Base-by-base conservation (phyloP, 108 stramenopile genomes). In the Nitzschia palea region DNA sequence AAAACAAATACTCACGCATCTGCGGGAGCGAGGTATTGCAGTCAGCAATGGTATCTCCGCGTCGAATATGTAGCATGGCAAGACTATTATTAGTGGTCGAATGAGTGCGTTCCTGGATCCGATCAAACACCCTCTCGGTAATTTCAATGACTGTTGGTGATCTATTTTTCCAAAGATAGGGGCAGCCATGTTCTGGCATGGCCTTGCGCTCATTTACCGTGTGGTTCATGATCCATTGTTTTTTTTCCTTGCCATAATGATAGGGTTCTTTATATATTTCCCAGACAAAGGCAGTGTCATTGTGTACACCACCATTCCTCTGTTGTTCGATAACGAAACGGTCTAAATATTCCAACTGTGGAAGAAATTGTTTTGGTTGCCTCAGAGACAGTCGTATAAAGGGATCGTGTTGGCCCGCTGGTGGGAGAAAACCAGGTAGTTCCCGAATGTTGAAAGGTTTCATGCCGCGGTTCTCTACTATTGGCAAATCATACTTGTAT, bases 31-130 rank as follows among this genome's bases (percentile, higher is more conserved):
- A 47, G 9, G 62, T 63, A 31, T 63, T 28, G 44, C 62, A 63
- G 3, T 20, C 26, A 37, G 22, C 30, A 4, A 47, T 29, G 20
- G 27, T 47, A 20, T 63, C 62, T 3, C 62, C 62, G 5, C 62
- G 43, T 12, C 62, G 62, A 47, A 63, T 47, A 29, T 63, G 62
- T 6, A 63, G 47, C 30, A 63, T 12, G 17, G 44, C 62, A 12
- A 47, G 22, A n/a, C 54, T 55, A 32, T 55, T n/a, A n/a, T n/a
- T n/a, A n/a, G n/a, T 27, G 27, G 54, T 31, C n/a, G 4, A 15
- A 4, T 9, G 54, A 55, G 10, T 8, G 14, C 17, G 4, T 9
- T 29, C 23, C 5, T 27, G 28, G 28, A 55, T 32, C 17, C 5
- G 26, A 26, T 55, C 30, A 55, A 55, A 55, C 27, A 55, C 54